Evolutionary conservation across 768 basidiomycete genomes (phyloP), one percentile per base, ranked within the genome.

Genomic region (Exsudoporus frostii): DNA sequence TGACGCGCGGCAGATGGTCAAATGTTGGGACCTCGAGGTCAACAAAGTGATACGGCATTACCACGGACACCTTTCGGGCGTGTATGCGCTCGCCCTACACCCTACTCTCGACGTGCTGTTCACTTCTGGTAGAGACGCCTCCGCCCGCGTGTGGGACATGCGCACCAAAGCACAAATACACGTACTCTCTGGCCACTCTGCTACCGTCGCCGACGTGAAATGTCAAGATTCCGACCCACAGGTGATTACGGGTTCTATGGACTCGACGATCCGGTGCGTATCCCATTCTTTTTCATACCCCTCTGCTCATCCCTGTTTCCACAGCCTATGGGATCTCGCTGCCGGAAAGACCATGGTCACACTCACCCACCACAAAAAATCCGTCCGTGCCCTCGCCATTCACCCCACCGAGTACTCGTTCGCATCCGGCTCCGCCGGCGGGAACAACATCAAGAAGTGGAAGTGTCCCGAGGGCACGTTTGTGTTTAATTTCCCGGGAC

Each of bases 371-470:
- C 97, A 99, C 79, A 98, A 98, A 73, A 99, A 99, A 71, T 92
- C 90, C 14, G 93, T 99, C 2, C 86, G 97, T 52, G 85, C 96
- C 0, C 79, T 99, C 44, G 90, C 96, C 5, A 86, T 99, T 50
- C 95, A 98, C 67, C 96, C 96, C 1, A 92, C 91, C 5, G 97
- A 98, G 64, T 98, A 94, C 75, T 90, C 88, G 30, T 99, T 99
- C 65, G 97, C 94, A 2, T 89, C 88, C 4, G 97, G 90, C 45
- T 94, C 92, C 24, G 90, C 96, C 0, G 97, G 97, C n/a, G 97
- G 95, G 1, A 98, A 98, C 76, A 98, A 98, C 71, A 98, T 99
- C 76, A 99, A 99, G 68, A 98, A 98, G 70, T 99, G 96, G 96
- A 97, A 96, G 64, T 98, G 93, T 62, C 97, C 97, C 6, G 92